Conservation (phyloP, 257 asterid genomes). For the Nicotiana otophora region DNA sequence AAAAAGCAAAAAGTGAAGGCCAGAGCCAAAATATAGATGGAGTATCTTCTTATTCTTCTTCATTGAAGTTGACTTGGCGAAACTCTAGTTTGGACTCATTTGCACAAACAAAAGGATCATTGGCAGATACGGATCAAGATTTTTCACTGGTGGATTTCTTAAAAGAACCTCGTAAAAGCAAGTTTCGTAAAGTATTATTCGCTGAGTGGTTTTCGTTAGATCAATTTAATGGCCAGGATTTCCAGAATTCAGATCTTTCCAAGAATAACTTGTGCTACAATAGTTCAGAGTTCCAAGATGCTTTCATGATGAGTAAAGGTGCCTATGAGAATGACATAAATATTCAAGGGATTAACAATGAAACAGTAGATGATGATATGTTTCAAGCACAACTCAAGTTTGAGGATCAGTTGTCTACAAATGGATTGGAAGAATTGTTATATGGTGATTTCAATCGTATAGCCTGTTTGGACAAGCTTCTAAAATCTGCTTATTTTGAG, state of each 20-base stretch:
- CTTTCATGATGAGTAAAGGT: conserved; percentile 29
- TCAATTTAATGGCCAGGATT: conserved; percentile 23
- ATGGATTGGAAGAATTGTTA: conserved; percentile 30
- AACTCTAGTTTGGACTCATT: conserved; percentile 28
- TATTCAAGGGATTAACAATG: conserved; percentile 4
- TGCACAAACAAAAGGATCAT: conserved; percentile 21
- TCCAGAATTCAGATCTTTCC: not conserved
- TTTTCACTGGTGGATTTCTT: conserved; percentile 5
- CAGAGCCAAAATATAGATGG: conserved; percentile 1
- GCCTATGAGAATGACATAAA: conserved; percentile 15
- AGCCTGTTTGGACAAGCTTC: too few relatives aligned
- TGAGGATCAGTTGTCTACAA: conserved; percentile 33
- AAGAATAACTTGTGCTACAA: conserved; percentile 7
- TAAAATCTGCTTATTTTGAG: too few relatives aligned
- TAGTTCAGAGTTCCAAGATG: conserved; percentile 24
- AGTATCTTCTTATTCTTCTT: conserved; percentile 15
- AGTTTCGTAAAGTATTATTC: conserved; percentile 51
- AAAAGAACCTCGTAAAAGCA: conserved; percentile 17
- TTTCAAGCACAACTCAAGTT: conserved; percentile 33
- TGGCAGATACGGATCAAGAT: conserved; percentile 29
- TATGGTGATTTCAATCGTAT: conserved; percentile 28
- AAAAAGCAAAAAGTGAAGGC: conserved; percentile 12
- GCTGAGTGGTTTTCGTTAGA: conserved; percentile 69
- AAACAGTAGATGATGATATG: conserved; percentile 27
- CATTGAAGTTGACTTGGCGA: conserved; percentile 15